phyloP scores from a whole-genome alignment of 768 basidiomycete genomes.

The Boletus subcaerulescens region DNA sequence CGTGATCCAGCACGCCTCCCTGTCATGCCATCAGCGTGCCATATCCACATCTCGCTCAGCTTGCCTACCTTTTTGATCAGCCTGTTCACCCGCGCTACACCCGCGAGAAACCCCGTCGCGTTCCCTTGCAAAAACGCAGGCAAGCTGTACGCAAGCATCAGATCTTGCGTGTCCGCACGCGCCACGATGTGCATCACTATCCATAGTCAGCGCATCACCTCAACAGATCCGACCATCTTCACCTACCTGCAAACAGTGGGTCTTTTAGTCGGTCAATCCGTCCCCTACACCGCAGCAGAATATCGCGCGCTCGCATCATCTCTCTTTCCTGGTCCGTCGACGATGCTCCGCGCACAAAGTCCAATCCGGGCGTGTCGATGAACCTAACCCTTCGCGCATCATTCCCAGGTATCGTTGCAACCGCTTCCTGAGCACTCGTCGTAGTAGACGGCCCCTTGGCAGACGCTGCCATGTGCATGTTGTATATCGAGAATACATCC shows the following conservation, averaged over 20 bases:
- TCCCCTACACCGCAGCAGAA: conserved; percentile 76
- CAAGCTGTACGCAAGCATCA: conserved; percentile 85
- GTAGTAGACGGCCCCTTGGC: conserved; percentile 64
- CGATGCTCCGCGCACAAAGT: conserved; percentile 40
- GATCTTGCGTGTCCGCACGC: conserved; percentile 70
- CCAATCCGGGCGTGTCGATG: conserved; percentile 87
- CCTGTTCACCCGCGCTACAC: conserved; percentile 70
- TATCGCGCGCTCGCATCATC: conserved; percentile 51
- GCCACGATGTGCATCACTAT: conserved; percentile 67
- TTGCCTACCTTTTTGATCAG: conserved; percentile 70
- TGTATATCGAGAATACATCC: conserved; percentile 55
- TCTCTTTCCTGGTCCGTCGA: conserved; percentile 32
- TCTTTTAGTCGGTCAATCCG: conserved; percentile 85
- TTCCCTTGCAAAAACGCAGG: conserved; percentile 76
- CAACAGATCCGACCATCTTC: not conserved
- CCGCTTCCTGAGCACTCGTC: conserved; percentile 63
- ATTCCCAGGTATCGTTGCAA: conserved; percentile 44
- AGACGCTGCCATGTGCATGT: conserved; percentile 41
- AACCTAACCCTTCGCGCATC: conserved; percentile 47
- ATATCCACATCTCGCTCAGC: not conserved
- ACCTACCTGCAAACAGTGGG: conserved; percentile 64
- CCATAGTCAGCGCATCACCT: conserved; percentile 12
- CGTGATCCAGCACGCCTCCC: conserved; percentile 71
- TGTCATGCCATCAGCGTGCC: conserved; percentile 31
- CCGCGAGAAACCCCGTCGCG: conserved; percentile 67